phyloP scores from a whole-genome alignment of 805 yeast genomes.

The Candida koratica region DNA sequence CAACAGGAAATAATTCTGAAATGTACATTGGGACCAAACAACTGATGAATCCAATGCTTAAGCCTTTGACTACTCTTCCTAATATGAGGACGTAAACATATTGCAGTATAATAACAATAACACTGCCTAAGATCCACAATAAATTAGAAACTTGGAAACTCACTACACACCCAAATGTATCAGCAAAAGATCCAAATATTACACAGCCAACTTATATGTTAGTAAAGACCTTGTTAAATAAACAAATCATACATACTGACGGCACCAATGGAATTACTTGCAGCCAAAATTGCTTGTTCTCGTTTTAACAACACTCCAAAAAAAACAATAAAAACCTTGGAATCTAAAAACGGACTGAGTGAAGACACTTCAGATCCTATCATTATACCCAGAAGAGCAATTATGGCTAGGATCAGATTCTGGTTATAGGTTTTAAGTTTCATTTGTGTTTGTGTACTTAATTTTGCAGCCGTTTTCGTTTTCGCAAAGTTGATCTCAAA shows the following conservation, averaged over 20 bases:
- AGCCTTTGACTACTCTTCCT: slow-evolving; percentile 30
- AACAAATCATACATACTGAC: slow-evolving; percentile 16
- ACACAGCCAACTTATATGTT: slow-evolving; percentile 24
- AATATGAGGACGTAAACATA: slow-evolving; percentile 22
- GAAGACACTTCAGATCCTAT: slow-evolving; percentile 28
- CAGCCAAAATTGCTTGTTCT: slow-evolving; percentile 24
- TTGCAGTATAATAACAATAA: slow-evolving; percentile 23
- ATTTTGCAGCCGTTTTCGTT: slow-evolving; percentile 6
- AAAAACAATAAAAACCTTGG: slow-evolving; percentile 18
- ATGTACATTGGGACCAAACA: slow-evolving; percentile 30
- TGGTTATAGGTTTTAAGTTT: slow-evolving; percentile 17
- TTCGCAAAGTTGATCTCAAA: background rate
- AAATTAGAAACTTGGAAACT: slow-evolving; percentile 22
- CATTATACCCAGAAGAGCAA: slow-evolving; percentile 26
- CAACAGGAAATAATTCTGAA: slow-evolving; percentile 24
- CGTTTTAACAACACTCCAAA: slow-evolving; percentile 20
- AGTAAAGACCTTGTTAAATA: background rate
- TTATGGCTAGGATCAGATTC: slow-evolving; percentile 16
- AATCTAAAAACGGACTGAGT: slow-evolving; percentile 19
- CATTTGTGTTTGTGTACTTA: slow-evolving; percentile 4
- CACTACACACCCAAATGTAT: slow-evolving; percentile 24
- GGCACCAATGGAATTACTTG: slow-evolving; percentile 34
- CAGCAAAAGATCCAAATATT: slow-evolving; percentile 26
- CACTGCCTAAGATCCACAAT: slow-evolving; percentile 28
- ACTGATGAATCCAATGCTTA: slow-evolving; percentile 29